Evolutionary conservation across 176 grass and related monocot species (phyloP), one percentile per base, ranked within the genome.

Genomic region (Carex littledalei): DNA sequence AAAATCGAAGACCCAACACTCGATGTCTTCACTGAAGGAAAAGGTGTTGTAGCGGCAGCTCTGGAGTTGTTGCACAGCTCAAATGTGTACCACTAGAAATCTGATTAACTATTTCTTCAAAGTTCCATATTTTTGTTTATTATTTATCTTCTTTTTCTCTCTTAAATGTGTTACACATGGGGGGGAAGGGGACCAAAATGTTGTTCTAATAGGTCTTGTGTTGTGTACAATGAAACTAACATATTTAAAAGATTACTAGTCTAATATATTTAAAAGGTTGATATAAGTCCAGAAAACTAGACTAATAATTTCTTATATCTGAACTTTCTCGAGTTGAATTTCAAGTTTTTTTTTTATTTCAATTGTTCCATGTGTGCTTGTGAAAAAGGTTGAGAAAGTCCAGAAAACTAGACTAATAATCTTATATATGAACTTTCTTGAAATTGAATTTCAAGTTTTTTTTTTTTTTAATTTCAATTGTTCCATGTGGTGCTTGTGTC

Each of bases 1-100:
- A 98, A 94, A 89, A 98, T 98, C 15, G 91, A 94, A 73, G 93
- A 93, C 18, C 95, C 95, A 54, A 84, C 73, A 31, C 80, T 95
- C 6, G 95, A 98, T 80, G 87, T 95, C 24, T 90, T 89, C 72
- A 87, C 87, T 0, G 91, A 98, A 89, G 93, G 93, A 71, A 92
- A 84, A 80, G 88, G 86, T 55, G 95, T 98, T 50, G 95, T 98
- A 43, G 86, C 83, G 32, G 95, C 95, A 82, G 95, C 92, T 81
- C 85, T 98, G 63, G 95, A 98, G 86, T 81, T 98, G 66, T 84
- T 98, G 81, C 93, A 98, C 78, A 94, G 82, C 79, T 79, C 91
- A 69, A 88, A 94, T 78, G 39, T 86, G 53, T 55, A 86, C 63
- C 63, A 87, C 18, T 98, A 93, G 66, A 83, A 55, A 17, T 73